Evolutionary conservation across 2,329 filamentous ascomycete species (phyloP), one percentile per base, ranked within the genome.

Genomic region (Pseudocercospora ulei): DNA sequence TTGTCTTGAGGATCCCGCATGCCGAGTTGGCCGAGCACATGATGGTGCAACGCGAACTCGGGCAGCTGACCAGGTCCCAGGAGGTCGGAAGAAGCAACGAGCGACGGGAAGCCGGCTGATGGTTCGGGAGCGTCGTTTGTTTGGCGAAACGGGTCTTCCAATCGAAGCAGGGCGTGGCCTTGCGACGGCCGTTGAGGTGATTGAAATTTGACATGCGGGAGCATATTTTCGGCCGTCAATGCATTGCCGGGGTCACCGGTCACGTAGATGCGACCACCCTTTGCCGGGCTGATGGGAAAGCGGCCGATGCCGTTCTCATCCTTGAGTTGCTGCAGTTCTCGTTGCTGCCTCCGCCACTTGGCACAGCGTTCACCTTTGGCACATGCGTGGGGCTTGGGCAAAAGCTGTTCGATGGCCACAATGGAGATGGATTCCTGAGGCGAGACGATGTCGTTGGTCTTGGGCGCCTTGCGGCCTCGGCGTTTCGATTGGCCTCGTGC

Each of bases 31-130:
- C 77, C 75, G 9, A 94, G 76, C 26, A 71, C 72, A 33, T 80
- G 76, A 59, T 86, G 79, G 53, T 86, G 79, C 23, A 95, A 72
- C 12, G 64, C 65, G 43, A 87, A 70, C 14, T 78, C 69, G 13
- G 80, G 71, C 7, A 78, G 59, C 22, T 72, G 62, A 5, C 73
- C 73, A 4, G 82, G 80, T 2, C 86, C 87, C 47, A 96, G 72
- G 7, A 92, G 72, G 61, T 95, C 88, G 1, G 87, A 95, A 1
- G 88, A 95, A 16, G 87, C 88, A 36, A 93, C 80, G 6, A 94
- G 71, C 1, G 87, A 95, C 6, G 82, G 82, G 17, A 44, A 44
- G 20, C 41, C 41, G 11, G 34, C 34, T 18, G 34, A 36, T 6
- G 24, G 23, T 11, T 26, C 16, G 3, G 80, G 74, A 12, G 75